Evolutionary conservation across 2,329 filamentous ascomycete species (phyloP).

Genomic region (Trichophaea hybrida): DNA sequence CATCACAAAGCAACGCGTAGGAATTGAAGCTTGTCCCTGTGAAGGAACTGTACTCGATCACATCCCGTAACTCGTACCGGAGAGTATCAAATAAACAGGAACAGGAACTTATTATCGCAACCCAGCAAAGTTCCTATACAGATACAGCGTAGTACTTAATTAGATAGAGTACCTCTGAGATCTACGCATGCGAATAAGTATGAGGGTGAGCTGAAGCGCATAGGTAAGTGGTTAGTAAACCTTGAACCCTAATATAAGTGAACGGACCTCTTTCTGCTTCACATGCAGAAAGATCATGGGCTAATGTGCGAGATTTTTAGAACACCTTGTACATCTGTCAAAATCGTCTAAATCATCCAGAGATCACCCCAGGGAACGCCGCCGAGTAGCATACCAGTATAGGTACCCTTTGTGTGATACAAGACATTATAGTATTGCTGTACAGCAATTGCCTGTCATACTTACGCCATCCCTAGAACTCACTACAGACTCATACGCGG

Average conservation of each 20-base stretch:
- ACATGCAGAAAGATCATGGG: not conserved
- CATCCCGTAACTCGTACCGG: not conserved
- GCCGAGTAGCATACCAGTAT: not conserved
- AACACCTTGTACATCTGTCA: too few species aligned
- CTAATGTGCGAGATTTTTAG: constrained; percentile 1
- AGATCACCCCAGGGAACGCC: not conserved
- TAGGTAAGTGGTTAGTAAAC: not conserved
- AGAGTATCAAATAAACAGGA: not conserved
- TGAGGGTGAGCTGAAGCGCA: not conserved
- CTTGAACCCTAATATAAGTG: not conserved
- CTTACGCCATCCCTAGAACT: too few species aligned
- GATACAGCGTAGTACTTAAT: not conserved
- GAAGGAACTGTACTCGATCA: not conserved
- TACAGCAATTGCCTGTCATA: not conserved
- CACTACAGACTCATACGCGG: not conserved
- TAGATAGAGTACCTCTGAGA: not conserved
- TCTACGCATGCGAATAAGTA: not conserved
- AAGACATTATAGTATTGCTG: not conserved
- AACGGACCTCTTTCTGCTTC: not conserved
- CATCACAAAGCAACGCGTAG: too few species aligned
- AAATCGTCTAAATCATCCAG: not conserved
- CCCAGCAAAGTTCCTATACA: not conserved
- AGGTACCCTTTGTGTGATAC: not conserved
- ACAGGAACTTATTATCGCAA: too few species aligned
- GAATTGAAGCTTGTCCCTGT: not conserved